These are phyloP conservation scores for Cylindrotheca fusiformis DNA, from an alignment of 108 stramenopile genomes.

Conservation along the genomic window DNA sequence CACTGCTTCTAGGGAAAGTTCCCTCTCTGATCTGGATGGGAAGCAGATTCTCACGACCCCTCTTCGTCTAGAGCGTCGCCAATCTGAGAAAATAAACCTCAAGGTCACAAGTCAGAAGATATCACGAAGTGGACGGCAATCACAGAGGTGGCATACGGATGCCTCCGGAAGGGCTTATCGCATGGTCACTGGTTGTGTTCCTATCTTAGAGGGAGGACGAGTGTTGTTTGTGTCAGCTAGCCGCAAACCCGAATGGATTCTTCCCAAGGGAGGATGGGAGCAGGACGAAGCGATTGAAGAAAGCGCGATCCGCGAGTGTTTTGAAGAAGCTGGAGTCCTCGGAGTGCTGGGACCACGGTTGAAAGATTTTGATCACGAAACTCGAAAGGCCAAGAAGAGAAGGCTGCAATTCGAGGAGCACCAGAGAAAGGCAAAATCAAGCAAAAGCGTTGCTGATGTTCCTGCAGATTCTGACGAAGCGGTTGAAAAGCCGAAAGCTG, in stretches of 20 bases:
- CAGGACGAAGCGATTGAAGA: conserved; percentile 85
- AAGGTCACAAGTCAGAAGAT: conserved; percentile 50
- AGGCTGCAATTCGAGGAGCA: conserved; percentile 40
- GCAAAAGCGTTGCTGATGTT: not conserved
- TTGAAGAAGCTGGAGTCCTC: conserved; percentile 87
- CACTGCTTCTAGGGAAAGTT: conserved; percentile 38
- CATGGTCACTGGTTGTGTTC: conserved; percentile 73
- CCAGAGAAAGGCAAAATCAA: conserved; percentile 14
- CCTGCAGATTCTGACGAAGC: not conserved
- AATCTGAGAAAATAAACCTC: conserved; percentile 41
- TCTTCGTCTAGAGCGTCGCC: conserved; percentile 19
- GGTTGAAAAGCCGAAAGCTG: not conserved
- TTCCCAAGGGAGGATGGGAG: conserved; percentile 97
- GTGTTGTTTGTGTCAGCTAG: conserved; percentile 76
- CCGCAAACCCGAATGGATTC: conserved; percentile 87
- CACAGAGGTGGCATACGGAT: conserved; percentile 67
- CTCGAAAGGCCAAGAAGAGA: conserved; percentile 75
- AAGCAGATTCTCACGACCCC: conserved; percentile 7
- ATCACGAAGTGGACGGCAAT: conserved; percentile 66
- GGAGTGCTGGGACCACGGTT: conserved; percentile 68
- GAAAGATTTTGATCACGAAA: conserved; percentile 75
- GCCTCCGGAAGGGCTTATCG: conserved; percentile 24
- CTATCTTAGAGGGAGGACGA: conserved; percentile 66
- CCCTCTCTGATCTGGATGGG: conserved; percentile 7
- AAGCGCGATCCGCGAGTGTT: conserved; percentile 86